phyloP scores from a whole-genome alignment of 1,139 yeast genomes.

The Saccharomyces hybrid region DNA sequence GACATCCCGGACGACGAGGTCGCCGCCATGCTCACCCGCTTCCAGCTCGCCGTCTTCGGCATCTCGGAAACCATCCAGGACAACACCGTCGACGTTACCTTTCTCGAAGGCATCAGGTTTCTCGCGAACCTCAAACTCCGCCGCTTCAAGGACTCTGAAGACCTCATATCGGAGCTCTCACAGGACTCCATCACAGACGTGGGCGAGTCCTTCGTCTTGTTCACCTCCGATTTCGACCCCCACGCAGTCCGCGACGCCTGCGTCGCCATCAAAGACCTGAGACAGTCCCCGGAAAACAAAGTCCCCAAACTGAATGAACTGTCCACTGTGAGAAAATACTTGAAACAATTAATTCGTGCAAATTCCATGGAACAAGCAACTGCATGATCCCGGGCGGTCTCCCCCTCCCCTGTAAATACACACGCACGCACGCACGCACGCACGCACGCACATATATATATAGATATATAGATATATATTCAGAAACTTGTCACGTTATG shows the following conservation, averaged over 20 bases:
- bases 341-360: conserved; percentile 19
- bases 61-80: conserved; percentile 48
- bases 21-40: conserved; percentile 60
- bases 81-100: conserved; percentile 48
- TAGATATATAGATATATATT: neutral
- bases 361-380: neutral
- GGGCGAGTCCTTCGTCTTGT: conserved; percentile 46
- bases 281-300: conserved; percentile 22
- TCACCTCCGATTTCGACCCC: conserved; percentile 40
- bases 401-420: neutral
- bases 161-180: conserved; percentile 17
- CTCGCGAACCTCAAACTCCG: conserved; percentile 60
- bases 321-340: conserved; percentile 28
- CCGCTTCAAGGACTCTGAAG: conserved; percentile 35
- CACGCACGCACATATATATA: neutral
- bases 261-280: conserved; percentile 39
- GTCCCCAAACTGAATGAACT: conserved; percentile 32
- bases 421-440: neutral
- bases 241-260: conserved; percentile 45
- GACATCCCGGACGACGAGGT: conserved; percentile 50
- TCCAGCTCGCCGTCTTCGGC: conserved; percentile 77
- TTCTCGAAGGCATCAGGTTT: conserved; percentile 58
- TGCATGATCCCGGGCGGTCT: neutral
- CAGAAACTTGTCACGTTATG: neutral
- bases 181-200: conserved; percentile 34